Base-by-base conservation (phyloP, 225 moss, liverwort and hornwort genomes). In the Marchantia paleacea region DNA sequence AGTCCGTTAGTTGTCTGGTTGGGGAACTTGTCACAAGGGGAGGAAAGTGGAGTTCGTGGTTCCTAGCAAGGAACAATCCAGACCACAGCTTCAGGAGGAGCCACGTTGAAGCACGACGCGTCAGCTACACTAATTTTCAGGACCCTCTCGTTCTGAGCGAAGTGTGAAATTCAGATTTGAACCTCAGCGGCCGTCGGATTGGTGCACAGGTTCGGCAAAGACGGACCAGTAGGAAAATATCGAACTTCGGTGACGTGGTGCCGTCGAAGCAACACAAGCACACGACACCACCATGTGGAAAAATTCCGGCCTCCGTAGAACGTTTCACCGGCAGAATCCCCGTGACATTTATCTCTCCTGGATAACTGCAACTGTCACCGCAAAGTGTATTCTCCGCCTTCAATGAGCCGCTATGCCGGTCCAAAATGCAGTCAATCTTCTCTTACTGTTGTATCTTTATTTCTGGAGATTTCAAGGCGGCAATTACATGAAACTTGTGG, bases 241-340 rank as follows among this genome's bases (percentile, higher is more conserved):
- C 73, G 25, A 73, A 19, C 10, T 4, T 9, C 7, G 51, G 25
- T 73, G 73, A 73, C 73, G 73, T 73, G 73, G 73, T 73, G 73
- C 24, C 73, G 52, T 54, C 73, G 73, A 54, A 54, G 73, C 73
- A 54, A 73, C 73, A 73, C 52, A 52, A 0, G 6, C 10, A 10
- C 73, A 52, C 12, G n/a, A 73, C 73, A 31, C 10, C 13, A 57
- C 3, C 57, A 5, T 57, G 19, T 57, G 13, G 57, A 12, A 57
- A 12, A 3, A 13, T 57, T 57, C 19, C 19, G 2, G 65, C 65
- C 9, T 8, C 25, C 10, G 26, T 3, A 26, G 26, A 24, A 65
- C 65, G 24, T 12, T 65, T 65, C 25, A 65, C 24, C 25, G 2
- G 4, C 65, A 11, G 10, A 28, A 10, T 10, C 18, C 28, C 26